A percentile compares a stretch with the other conserved stretches of the same genome.
phyloP scores from a whole-genome alignment of 495 filamentous ascomycete genomes.

The Bryoglossum gracile region DNA sequence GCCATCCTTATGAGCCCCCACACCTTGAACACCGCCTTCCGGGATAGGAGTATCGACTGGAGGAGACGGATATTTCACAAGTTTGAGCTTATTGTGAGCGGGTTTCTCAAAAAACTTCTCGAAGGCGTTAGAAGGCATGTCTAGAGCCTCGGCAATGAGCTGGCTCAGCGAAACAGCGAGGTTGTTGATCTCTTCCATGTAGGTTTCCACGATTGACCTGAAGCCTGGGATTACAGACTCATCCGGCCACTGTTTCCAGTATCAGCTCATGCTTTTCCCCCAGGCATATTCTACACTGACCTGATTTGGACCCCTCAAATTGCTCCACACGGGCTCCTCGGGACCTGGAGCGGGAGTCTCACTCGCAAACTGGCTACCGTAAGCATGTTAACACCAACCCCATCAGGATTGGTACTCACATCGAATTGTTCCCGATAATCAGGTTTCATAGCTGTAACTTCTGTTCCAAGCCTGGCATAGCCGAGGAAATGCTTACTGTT shows the following conservation, averaged over 20 bases:
- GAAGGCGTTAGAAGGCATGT: neutral
- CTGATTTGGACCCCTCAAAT: conserved; percentile 1
- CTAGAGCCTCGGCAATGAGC: neutral
- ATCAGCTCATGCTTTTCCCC: too few relatives aligned
- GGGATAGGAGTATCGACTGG: neutral
- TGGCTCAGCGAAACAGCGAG: neutral
- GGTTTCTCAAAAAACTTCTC: neutral
- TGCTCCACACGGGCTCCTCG: neutral
- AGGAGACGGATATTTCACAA: neutral
- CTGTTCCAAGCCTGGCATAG: neutral
- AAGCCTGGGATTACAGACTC: conserved; percentile 1
- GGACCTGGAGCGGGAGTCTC: neutral
- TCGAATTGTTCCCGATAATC: conserved; percentile 2
- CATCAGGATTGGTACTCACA: neutral
- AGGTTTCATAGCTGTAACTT: neutral
- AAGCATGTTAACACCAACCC: neutral
- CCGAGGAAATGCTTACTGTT: conserved; percentile 1
- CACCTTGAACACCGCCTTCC: neutral
- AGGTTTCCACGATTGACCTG: neutral
- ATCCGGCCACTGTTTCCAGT: neutral
- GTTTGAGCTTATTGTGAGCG: neutral
- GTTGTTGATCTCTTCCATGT: neutral
- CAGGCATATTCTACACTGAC: too few relatives aligned
- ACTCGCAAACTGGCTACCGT: neutral
- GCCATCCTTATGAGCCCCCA: neutral